Percentiles rank a stretch among this genome's conserved stretches.
These are phyloP conservation scores for Ammopiptanthus mongolicus DNA, from an alignment of 306 rosid species.

Conservation along the genomic window DNA sequence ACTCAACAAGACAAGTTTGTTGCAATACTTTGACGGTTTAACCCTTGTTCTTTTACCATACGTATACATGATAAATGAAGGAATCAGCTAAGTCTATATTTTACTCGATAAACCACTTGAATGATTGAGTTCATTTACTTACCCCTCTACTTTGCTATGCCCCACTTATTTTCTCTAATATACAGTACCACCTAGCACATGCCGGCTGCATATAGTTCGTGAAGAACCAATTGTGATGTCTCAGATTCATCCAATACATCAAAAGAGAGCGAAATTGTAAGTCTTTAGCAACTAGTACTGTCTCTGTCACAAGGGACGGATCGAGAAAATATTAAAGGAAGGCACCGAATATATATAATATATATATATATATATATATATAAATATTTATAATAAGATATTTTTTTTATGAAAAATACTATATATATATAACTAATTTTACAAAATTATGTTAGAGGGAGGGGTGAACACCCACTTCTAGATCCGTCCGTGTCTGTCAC, in stretches of 20 bases:
- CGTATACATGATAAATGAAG: background rate
- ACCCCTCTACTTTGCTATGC: background rate
- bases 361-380: no score
- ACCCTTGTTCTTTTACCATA: background rate
- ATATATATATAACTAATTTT: no score
- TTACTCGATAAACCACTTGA: background rate
- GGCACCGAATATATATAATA: no score
- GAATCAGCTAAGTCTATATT: background rate
- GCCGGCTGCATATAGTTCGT: background rate
- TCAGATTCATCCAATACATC: background rate
- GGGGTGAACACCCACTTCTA: no score
- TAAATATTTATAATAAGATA: no score
- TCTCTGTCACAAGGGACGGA: no score
- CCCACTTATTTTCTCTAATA: background rate
- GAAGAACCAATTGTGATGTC: slow-evolving; percentile 8
- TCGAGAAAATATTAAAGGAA: no score
- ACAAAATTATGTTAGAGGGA: no score
- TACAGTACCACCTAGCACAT: background rate
- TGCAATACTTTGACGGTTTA: background rate
- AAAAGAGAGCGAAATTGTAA: background rate
- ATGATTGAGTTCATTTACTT: background rate
- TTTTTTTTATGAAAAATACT: no score
- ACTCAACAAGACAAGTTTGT: no score
- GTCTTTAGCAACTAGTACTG: background rate
- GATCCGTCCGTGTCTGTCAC: no score